phyloP scores from a whole-genome alignment of 2,329 filamentous ascomycete species.

The Mycosphaerelloides madeirae region DNA sequence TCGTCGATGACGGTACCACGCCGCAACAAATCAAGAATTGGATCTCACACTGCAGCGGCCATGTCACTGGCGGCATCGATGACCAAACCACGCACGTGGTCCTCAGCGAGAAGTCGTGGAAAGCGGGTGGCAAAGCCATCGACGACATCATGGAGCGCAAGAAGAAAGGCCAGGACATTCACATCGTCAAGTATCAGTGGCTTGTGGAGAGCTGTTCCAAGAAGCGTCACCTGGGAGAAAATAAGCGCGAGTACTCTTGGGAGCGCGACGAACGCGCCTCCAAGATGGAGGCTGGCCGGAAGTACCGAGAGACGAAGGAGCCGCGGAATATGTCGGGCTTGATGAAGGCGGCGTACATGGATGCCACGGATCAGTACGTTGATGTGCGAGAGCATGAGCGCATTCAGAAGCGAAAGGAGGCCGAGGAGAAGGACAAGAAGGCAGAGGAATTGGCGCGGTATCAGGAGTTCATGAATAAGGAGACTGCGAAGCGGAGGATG shows the following conservation, averaged over 20 bases:
- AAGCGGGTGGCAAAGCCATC: slow-evolving; percentile 7
- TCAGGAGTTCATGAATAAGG: slow-evolving; percentile 13
- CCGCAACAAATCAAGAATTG: slow-evolving; percentile 52
- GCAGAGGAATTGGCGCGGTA: slow-evolving; percentile 26
- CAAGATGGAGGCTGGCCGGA: background rate
- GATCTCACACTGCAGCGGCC: slow-evolving; percentile 60
- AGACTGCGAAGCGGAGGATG: slow-evolving; percentile 1
- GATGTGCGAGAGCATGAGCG: slow-evolving; percentile 31
- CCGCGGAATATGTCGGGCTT: slow-evolving; percentile 15
- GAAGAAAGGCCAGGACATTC: slow-evolving; percentile 16
- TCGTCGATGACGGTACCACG: slow-evolving; percentile 19
- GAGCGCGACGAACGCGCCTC: background rate
- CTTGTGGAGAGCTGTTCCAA: slow-evolving; percentile 46
- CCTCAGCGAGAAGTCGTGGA: slow-evolving; percentile 57
- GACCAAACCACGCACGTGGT: slow-evolving; percentile 67
- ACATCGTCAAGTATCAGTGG: slow-evolving; percentile 43
- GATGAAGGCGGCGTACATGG: slow-evolving; percentile 34
- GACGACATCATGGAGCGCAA: slow-evolving; percentile 11
- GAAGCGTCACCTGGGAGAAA: slow-evolving; percentile 31
- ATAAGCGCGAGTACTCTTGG: slow-evolving; percentile 30
- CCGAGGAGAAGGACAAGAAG: slow-evolving; percentile 29
- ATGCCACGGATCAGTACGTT: slow-evolving; percentile 24
- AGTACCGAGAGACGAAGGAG: slow-evolving; percentile 14
- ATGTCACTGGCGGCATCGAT: slow-evolving; percentile 49
- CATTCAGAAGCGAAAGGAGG: slow-evolving; percentile 13